Conservation (phyloP, 345 rosid species). For the Linum lewisii region DNA sequence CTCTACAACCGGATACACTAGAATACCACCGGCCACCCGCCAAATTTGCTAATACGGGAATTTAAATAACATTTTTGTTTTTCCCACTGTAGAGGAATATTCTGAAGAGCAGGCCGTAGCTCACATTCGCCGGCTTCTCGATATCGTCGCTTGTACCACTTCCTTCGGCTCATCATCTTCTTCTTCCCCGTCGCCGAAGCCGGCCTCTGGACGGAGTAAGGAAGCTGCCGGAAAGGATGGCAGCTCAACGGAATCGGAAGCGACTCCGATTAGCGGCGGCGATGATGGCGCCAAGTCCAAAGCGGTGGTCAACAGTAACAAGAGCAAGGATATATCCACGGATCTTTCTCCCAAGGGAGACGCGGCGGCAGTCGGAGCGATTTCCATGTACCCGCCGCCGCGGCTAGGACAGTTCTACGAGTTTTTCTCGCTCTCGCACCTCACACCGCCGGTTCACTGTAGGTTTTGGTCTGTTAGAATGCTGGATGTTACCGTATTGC, state of each 20-base stretch:
- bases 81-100: conserved; percentile 19
- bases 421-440: conserved; percentile 27
- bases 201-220: conserved; percentile 26
- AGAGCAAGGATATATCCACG: conserved; percentile 16
- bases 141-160: conserved; percentile 27
- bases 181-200: conserved; percentile 25
- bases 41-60: not conserved
- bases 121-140: conserved; percentile 28
- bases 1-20: not conserved
- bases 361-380: not conserved
- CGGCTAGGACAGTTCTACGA: conserved; percentile 27
- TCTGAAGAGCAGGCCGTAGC: conserved; percentile 16
- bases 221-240: conserved; percentile 18
- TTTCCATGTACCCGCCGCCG: conserved; percentile 24
- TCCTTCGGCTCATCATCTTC: conserved; percentile 18
- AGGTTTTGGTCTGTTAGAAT: not conserved
- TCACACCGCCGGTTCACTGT: conserved; percentile 26
- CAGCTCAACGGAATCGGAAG: conserved; percentile 19
- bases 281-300: conserved; percentile 14
- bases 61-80: not conserved
- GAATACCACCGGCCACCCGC: not conserved
- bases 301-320: conserved; percentile 2
- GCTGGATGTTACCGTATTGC: not conserved
- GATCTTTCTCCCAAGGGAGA: conserved; percentile 13
- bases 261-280: conserved; percentile 15